Percentiles rank a stretch among this genome's conserved stretches.
Conservation (phyloP, 1,139 yeast species). For the Arxiozyma slooffiae region DNA sequence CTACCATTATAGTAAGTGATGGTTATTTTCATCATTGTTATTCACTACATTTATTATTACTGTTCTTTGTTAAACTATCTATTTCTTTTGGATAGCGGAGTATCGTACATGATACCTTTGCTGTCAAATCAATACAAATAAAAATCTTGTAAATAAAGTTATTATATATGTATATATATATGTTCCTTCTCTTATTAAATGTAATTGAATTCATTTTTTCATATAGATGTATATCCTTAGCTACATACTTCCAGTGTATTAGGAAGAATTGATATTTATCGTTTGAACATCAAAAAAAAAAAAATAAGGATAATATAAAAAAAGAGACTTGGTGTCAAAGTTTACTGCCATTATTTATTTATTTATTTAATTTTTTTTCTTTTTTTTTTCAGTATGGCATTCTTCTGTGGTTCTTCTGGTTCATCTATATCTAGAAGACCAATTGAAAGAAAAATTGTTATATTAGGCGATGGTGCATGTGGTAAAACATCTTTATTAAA, state of each 20-base stretch:
- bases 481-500: conserved; percentile 86
- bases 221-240: background rate
- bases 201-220: background rate
- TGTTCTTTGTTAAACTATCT: no score
- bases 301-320: no score
- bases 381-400: conserved; percentile 12
- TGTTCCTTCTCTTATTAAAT: background rate
- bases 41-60: no score
- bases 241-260: background rate
- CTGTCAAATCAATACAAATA: background rate
- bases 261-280: background rate
- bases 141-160: background rate
- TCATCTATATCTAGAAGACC: conserved; percentile 22
- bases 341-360: no score
- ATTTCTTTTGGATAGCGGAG: background rate
- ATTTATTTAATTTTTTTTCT: no score
- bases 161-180: no score
- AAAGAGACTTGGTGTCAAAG: background rate
- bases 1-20: no score
- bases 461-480: conserved; percentile 96
- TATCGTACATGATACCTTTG: background rate
- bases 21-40: background rate
- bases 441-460: conserved; percentile 86
- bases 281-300: background rate
- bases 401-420: conserved; percentile 25